Percentiles rank a stretch among this genome's conserved stretches.
Conservation (phyloP, 2,329 filamentous ascomycete species). For the Fusarium nodosum region DNA sequence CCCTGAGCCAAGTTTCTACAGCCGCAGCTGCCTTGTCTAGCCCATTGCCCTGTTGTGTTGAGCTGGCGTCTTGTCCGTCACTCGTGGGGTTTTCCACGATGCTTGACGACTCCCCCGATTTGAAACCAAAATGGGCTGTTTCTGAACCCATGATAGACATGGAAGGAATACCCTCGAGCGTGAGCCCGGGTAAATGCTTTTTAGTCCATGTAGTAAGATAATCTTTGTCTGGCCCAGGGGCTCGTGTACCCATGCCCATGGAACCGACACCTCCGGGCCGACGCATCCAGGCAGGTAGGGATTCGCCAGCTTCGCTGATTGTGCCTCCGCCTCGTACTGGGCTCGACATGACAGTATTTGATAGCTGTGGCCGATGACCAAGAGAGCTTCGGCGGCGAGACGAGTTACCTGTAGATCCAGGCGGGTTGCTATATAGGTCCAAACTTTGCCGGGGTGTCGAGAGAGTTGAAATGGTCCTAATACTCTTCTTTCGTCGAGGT, state of each 20-base stretch:
- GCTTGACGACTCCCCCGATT: constrained; percentile 53
- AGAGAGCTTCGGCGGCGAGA: constrained; percentile 62
- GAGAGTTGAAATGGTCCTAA: constrained; percentile 72
- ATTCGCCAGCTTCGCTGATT: constrained; percentile 57
- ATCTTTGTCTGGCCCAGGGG: constrained; percentile 86
- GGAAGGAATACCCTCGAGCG: constrained; percentile 75
- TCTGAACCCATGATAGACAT: constrained; percentile 75
- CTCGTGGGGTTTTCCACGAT: constrained; percentile 68
- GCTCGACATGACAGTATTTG: constrained; percentile 54
- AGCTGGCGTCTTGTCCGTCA: constrained; percentile 60
- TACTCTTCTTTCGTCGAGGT: constrained; percentile 87
- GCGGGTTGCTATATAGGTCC: constrained; percentile 65
- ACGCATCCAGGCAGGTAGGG: constrained; percentile 73
- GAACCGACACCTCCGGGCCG: constrained; percentile 92
- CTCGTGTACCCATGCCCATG: constrained; percentile 76
- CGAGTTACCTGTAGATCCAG: constrained; percentile 54
- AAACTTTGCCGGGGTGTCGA: constrained; percentile 77
- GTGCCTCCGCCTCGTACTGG: constrained; percentile 52
- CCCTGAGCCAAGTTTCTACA: constrained; percentile 91
- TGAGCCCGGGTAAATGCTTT: constrained; percentile 84
- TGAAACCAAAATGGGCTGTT: constrained; percentile 69
- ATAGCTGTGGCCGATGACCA: constrained; percentile 53
- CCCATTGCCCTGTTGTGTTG: constrained; percentile 64
- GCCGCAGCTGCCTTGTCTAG: constrained; percentile 88
- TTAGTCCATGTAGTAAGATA: constrained; percentile 86